These are phyloP conservation scores for Carnegiea gigantea DNA, from an alignment of 179 eudicot genomes.

Conservation along the genomic window DNA sequence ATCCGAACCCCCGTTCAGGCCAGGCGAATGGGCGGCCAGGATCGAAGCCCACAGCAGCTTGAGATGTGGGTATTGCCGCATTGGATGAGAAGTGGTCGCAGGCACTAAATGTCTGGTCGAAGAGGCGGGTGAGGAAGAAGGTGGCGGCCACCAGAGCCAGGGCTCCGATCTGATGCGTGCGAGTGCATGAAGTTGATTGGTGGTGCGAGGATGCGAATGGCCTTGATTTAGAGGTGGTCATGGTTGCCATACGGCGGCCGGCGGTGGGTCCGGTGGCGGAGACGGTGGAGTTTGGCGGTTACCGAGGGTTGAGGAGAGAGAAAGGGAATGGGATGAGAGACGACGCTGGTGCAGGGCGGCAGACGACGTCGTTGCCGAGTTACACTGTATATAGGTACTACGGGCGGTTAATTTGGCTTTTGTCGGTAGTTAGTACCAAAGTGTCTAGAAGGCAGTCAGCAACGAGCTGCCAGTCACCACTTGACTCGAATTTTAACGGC, in stretches of 20 bases:
- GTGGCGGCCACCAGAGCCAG: slow-evolving; percentile 57
- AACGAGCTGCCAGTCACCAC: too few species aligned
- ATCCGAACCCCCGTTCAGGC: slow-evolving; percentile 63
- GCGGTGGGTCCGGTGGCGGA: neutral
- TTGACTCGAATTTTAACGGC: too few species aligned
- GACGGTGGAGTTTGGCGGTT: neutral
- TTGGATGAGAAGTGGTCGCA: slow-evolving; percentile 18
- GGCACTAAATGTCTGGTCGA: slow-evolving; percentile 32
- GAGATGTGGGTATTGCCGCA: slow-evolving; percentile 11
- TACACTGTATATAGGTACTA: too few species aligned
- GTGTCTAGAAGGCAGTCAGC: too few species aligned
- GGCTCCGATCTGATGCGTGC: slow-evolving; percentile 86
- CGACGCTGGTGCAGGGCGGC: neutral
- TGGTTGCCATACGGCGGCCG: neutral
- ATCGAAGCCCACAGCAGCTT: slow-evolving; percentile 19
- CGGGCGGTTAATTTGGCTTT: too few species aligned
- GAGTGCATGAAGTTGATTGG: slow-evolving; percentile 51
- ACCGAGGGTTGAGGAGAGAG: neutral
- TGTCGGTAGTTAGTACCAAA: too few species aligned
- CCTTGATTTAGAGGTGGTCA: slow-evolving; percentile 29
- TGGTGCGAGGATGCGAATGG: slow-evolving; percentile 20
- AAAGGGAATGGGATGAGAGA: neutral
- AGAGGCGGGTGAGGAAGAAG: slow-evolving; percentile 77
- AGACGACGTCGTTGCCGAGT: neutral
- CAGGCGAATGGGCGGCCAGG: slow-evolving; percentile 37